phyloP scores from a whole-genome alignment of 257 asterid genomes.

The Nicotiana obtusifolia region DNA sequence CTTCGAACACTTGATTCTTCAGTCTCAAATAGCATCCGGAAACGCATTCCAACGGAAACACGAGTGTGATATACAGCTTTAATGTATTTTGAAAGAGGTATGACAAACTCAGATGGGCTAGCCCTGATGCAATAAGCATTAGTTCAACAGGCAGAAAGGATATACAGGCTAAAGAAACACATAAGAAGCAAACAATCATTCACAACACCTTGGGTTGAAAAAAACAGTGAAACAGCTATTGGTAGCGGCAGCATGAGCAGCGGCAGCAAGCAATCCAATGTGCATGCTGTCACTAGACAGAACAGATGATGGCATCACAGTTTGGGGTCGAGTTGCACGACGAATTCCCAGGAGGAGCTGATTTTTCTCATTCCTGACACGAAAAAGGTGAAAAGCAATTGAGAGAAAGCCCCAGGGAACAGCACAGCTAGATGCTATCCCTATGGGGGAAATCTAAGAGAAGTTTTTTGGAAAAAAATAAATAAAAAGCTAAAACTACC shows the following conservation, averaged over 20 bases:
- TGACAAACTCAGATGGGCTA: conserved; percentile 93
- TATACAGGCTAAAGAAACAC: background rate
- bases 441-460: background rate
- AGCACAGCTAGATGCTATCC: background rate
- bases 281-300: conserved; percentile 99
- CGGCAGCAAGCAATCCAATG: conserved; percentile 97
- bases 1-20: conserved; percentile 99
- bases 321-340: conserved; percentile 90
- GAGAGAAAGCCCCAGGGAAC: conserved; percentile 1
- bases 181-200: background rate
- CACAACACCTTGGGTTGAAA: conserved; percentile 81
- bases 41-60: conserved; percentile 96
- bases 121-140: conserved; percentile 55
- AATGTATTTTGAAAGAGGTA: conserved; percentile 79
- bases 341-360: conserved; percentile 97
- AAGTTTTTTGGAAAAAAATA: background rate
- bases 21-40: conserved; percentile 94
- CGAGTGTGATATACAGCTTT: conserved; percentile 95
- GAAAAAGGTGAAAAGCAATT: background rate
- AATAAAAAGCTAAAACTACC: conserved; percentile 27
- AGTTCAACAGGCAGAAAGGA: conserved; percentile 6
- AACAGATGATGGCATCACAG: conserved; percentile 98
- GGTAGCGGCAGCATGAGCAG: conserved; percentile 99
- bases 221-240: conserved; percentile 96
- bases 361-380: conserved; percentile 82